Evolutionary conservation across 176 grass and related monocot species (phyloP).

Genomic region (Aegilops tauschii): DNA sequence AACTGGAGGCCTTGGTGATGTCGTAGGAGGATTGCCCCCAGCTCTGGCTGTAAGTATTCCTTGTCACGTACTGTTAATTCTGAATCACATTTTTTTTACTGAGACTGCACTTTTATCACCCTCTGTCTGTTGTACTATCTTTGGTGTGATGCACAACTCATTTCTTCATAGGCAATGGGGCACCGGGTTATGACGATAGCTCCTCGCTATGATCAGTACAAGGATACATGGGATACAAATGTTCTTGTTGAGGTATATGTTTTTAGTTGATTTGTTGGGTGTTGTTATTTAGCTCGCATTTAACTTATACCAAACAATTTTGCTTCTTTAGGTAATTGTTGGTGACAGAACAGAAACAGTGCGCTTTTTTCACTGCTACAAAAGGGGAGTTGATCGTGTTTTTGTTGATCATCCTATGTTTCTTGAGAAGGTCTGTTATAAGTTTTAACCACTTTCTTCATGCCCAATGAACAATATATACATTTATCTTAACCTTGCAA

Average conservation of each 20-base stretch:
- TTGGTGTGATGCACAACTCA: not conserved
- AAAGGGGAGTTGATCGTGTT: slow-evolving; percentile 71
- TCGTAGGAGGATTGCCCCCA: slow-evolving; percentile 59
- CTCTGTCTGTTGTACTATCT: slow-evolving; percentile 5
- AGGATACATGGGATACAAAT: slow-evolving; percentile 71
- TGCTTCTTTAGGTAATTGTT: slow-evolving; percentile 49
- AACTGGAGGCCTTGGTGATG: slow-evolving; percentile 83
- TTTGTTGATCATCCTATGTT: slow-evolving; percentile 76
- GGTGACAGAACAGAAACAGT: slow-evolving; percentile 50
- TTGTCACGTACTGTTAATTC: not conserved
- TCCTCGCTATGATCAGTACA: slow-evolving; percentile 76
- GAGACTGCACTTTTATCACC: not conserved
- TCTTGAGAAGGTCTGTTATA: slow-evolving; percentile 53
- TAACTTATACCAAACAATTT: slow-evolving; percentile 3
- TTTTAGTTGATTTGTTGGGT: not conserved
- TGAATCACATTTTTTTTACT: not conserved
- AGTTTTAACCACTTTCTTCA: not conserved
- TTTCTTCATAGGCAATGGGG: slow-evolving; percentile 53
- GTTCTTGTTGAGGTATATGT: slow-evolving; percentile 52
- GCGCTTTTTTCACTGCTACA: slow-evolving; percentile 69
- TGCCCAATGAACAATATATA: not conserved
- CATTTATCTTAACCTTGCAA: not conserved
- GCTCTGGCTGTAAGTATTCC: slow-evolving; percentile 50
- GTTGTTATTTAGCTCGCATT: not conserved
- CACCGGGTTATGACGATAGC: slow-evolving; percentile 67